phyloP scores from a whole-genome alignment of 2,329 filamentous ascomycete species.

The Cryphonectria parasitica region DNA sequence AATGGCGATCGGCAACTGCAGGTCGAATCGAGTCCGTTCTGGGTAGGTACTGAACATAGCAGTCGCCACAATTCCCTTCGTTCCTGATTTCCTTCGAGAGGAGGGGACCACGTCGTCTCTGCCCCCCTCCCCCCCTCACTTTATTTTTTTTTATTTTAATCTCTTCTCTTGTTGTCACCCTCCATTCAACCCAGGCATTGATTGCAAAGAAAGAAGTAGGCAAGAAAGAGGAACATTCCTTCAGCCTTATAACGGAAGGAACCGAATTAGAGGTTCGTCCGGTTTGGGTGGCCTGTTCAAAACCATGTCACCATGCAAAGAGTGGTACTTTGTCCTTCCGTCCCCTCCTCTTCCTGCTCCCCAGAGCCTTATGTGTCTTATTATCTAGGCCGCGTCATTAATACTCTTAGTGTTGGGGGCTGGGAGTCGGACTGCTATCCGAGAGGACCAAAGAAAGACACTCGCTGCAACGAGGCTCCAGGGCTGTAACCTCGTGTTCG shows the following conservation, averaged over 20 bases:
- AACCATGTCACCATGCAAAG: not conserved
- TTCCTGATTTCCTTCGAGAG: not conserved
- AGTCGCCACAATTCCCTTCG: not conserved
- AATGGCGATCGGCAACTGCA: constrained; percentile 15
- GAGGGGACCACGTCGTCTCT: not conserved
- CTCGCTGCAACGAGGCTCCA: not conserved
- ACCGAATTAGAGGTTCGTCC: not conserved
- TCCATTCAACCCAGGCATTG: not conserved
- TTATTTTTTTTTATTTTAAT: not conserved
- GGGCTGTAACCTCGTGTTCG: not conserved
- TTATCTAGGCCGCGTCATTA: not conserved
- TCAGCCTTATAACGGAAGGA: constrained; percentile 15
- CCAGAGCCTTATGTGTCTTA: not conserved
- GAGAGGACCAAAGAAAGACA: not conserved
- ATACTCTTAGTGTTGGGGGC: not conserved
- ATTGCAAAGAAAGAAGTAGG: not conserved
- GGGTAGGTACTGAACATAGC: not conserved
- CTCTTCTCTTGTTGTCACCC: no score
- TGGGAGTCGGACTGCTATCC: not conserved
- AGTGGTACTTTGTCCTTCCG: not conserved
- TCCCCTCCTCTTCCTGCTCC: not conserved
- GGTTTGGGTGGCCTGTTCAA: not conserved
- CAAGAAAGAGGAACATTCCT: not conserved
- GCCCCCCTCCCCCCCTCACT: no score
- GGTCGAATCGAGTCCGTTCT: not conserved